Evolutionary conservation across 1,139 yeast species (phyloP), one percentile per base, ranked within the genome.

Genomic region (Pichia kudriavzevii): DNA sequence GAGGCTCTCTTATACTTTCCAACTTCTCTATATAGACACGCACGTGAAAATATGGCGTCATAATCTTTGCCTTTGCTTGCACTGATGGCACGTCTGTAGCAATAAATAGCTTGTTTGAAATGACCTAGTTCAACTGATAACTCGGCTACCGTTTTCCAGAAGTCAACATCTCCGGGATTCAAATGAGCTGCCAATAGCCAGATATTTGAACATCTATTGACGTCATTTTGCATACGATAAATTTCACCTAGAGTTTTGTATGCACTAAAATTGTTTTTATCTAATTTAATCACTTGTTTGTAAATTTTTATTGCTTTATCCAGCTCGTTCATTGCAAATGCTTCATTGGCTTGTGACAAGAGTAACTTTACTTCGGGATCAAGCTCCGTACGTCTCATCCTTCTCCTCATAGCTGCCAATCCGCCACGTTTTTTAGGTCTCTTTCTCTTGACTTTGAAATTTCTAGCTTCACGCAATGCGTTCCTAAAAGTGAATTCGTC

Each of bases 201-300:
- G 24, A 84, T 78, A 40, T 75, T 74, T 51, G 94, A 78, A 43
- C 95, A 83, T 49, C 79, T 79, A 45, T 77, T 73, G 34, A 70
- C 56, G 35, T 80, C 70, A 0, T 82, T 85, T 40, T 75, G 75
- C 36, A 74, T 69, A 40, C 77, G 73, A 47, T 82, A 81, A 28
- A 91, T 84, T 48, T 82, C 94, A 30, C 94, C 96, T 37, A 91
- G 61, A 2, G 93, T 74, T 49, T 79, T 82, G 57, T 83, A 88
- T 0, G 97, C 96, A 39, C 79, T 72, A 56, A 77, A 79, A 46
- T 85, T 84, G 44, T 72, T 72, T 9, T 83, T 78, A 50, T 91
- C 96, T 40, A 72, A 64, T 44, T 76, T 72, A 45, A 91, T 76
- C 8, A 87, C 94, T 48, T 84, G 88, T 31, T 72, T 67, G 46